Evolutionary conservation across 2,329 filamentous ascomycete genomes (phyloP).

Genomic region (Nemania sp.): DNA sequence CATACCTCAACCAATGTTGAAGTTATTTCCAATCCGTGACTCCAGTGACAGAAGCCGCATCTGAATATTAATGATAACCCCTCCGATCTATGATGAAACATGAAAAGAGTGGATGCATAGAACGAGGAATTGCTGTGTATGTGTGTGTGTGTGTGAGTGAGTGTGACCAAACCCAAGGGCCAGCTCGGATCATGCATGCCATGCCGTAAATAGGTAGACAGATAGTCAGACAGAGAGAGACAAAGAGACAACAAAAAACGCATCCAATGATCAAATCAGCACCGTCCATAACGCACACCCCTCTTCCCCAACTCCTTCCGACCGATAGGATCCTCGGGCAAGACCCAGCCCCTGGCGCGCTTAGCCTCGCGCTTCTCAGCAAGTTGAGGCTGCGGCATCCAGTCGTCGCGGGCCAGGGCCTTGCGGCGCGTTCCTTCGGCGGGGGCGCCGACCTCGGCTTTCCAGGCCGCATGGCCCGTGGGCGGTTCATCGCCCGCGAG

Average conservation of each 20-base stretch:
- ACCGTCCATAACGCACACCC: constrained; percentile 60
- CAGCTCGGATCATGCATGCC: no score
- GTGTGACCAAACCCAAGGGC: no score
- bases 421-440: constrained; percentile 73
- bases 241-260: not conserved
- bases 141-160: no score
- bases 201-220: no score
- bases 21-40: no score
- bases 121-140: no score
- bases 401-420: constrained; percentile 68
- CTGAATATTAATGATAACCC: no score
- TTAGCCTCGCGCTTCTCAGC: constrained; percentile 79
- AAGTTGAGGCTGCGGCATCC: constrained; percentile 75
- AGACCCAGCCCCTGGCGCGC: constrained; percentile 72
- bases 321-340: constrained; percentile 73
- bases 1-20: no score
- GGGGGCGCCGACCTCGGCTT: constrained; percentile 72
- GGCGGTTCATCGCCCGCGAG: constrained; percentile 64
- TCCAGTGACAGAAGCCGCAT: no score
- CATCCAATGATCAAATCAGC: constrained; percentile 29
- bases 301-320: constrained; percentile 72
- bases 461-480: constrained; percentile 65
- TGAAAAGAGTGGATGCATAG: no score
- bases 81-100: no score
- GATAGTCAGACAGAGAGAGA: no score